Evolutionary conservation across 108 stramenopile species (phyloP).

Genomic region (Fistulifera pelliculosa): DNA sequence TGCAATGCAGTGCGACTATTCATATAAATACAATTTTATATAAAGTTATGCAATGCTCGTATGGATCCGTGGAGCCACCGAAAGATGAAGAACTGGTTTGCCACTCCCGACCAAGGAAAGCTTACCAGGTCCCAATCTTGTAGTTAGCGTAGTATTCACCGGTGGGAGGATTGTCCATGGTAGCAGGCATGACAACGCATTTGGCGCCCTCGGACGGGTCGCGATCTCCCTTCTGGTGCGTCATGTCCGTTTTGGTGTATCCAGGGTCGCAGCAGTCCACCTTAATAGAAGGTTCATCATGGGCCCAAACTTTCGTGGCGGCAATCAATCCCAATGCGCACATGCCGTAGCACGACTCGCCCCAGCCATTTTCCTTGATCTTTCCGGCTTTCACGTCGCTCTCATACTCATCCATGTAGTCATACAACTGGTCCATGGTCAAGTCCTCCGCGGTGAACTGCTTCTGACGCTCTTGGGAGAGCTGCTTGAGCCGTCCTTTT

Average conservation of each 20-base stretch:
- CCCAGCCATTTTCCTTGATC: slow-evolving; percentile 53
- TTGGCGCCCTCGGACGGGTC: slow-evolving; percentile 61
- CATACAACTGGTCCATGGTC: slow-evolving; percentile 28
- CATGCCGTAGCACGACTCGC: slow-evolving; percentile 72
- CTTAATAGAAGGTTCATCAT: slow-evolving; percentile 24
- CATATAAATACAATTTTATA: no score
- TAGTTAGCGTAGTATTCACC: slow-evolving; percentile 53
- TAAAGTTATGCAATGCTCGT: no score
- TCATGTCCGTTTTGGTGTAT: slow-evolving; percentile 83
- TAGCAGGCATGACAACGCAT: slow-evolving; percentile 55
- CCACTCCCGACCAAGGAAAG: no score
- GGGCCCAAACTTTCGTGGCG: slow-evolving; percentile 55
- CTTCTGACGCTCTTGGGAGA: slow-evolving; percentile 30
- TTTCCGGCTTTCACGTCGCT: slow-evolving; percentile 40
- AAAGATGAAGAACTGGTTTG: neutral
- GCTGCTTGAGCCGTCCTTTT: slow-evolving; percentile 35
- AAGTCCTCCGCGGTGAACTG: slow-evolving; percentile 24
- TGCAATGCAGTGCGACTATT: no score
- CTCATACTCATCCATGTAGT: slow-evolving; percentile 46
- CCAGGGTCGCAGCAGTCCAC: slow-evolving; percentile 68
- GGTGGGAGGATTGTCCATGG: slow-evolving; percentile 42
- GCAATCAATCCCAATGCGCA: slow-evolving; percentile 71
- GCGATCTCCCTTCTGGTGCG: slow-evolving; percentile 41
- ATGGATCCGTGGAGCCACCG: no score
- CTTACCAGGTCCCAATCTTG: slow-evolving; percentile 31